These are phyloP conservation scores for Orbilia quercus DNA, from an alignment of 2,329 filamentous ascomycete genomes.

Conservation along the genomic window DNA sequence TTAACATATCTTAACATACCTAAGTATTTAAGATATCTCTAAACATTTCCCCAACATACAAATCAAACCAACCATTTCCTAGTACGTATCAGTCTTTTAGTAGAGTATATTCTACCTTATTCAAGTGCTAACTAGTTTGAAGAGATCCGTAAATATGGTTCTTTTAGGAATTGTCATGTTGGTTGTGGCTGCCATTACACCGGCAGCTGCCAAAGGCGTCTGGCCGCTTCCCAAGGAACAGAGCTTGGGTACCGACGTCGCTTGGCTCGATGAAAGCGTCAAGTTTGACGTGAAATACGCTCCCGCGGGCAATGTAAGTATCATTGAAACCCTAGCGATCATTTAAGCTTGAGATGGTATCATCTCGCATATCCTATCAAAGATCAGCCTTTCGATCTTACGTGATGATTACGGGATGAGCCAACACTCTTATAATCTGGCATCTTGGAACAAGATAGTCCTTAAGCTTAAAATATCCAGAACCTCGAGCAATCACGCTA, in stretches of 20 bases:
- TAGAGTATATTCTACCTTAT: neutral
- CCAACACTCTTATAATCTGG: too few species aligned
- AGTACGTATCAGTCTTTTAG: neutral
- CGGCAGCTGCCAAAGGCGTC: conserved; percentile 21
- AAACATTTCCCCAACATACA: too few species aligned
- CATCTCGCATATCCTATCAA: too few species aligned
- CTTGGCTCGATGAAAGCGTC: conserved; percentile 34
- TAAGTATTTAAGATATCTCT: too few species aligned
- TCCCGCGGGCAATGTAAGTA: conserved; percentile 37
- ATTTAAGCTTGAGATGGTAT: too few species aligned
- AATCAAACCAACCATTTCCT: neutral
- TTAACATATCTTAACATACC: too few species aligned
- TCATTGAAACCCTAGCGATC: conserved; percentile 61
- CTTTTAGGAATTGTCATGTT: conserved; percentile 20
- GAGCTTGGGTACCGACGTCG: conserved; percentile 31
- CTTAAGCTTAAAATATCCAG: too few species aligned
- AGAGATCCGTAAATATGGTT: conserved; percentile 23
- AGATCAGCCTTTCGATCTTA: too few species aligned
- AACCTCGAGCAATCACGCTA: conserved; percentile 53
- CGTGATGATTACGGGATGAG: too few species aligned
- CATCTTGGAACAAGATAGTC: too few species aligned
- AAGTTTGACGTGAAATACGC: conserved; percentile 40
- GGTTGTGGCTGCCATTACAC: conserved; percentile 9
- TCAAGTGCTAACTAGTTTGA: neutral
- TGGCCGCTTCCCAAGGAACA: conserved; percentile 54